These are phyloP conservation scores for Euphorbia celastroides DNA, from an alignment of 441 rosid species.

Conservation along the genomic window DNA sequence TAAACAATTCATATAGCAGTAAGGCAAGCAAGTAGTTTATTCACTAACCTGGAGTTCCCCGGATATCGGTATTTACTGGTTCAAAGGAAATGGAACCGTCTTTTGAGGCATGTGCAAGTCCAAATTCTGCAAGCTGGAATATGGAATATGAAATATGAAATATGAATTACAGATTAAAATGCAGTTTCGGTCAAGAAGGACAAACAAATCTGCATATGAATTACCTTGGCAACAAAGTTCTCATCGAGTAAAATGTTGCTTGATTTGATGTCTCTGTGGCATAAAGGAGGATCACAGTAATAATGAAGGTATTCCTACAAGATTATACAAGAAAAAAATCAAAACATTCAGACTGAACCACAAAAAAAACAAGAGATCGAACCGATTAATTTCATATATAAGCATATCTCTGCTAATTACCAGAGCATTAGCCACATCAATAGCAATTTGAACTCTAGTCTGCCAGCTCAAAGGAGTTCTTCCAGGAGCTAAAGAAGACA, in stretches of 20 bases:
- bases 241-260: constrained; percentile 92
- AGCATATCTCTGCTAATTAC: constrained; percentile 36
- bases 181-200: not conserved
- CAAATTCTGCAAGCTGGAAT: constrained; percentile 91
- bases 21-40: constrained; percentile 5
- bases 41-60: constrained; percentile 92
- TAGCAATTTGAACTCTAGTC: constrained; percentile 80
- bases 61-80: constrained; percentile 74
- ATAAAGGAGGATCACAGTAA: constrained; percentile 93
- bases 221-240: constrained; percentile 85
- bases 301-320: constrained; percentile 95
- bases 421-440: constrained; percentile 95
- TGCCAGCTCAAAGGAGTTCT: constrained; percentile 74
- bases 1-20: not conserved
- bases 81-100: constrained; percentile 83
- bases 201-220: not conserved
- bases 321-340: constrained; percentile 15
- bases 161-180: too few species aligned
- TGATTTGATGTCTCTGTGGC: constrained; percentile 92
- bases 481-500: constrained; percentile 40
- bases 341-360: constrained; percentile 13
- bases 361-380: constrained; percentile 14
- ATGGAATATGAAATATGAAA: constrained; percentile 13
- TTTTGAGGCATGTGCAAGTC: constrained; percentile 84
- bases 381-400: constrained; percentile 1